A percentile compares a stretch with the other conserved stretches of the same genome.
Evolutionary conservation across 2,329 filamentous ascomycete species (phyloP).

Genomic region (Fusarium coicis): DNA sequence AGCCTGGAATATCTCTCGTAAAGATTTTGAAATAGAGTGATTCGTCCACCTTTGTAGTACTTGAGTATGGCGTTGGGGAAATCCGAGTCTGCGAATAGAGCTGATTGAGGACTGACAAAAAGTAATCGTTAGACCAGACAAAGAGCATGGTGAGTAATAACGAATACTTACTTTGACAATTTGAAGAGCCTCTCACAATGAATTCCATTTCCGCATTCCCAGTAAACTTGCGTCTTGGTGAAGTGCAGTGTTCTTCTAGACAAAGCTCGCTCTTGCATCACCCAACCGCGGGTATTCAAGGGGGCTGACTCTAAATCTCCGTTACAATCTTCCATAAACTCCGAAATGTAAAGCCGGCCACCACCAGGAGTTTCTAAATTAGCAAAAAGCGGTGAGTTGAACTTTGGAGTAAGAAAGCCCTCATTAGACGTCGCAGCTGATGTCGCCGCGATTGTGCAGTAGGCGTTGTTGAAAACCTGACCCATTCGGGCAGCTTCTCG

Average conservation of each 20-base stretch:
- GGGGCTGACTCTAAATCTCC: neutral
- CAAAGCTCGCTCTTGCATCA: slow-evolving; percentile 6
- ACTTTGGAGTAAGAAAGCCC: neutral
- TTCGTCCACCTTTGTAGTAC: neutral
- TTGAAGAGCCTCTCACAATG: slow-evolving; percentile 1
- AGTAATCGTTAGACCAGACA: neutral
- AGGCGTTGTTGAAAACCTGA: slow-evolving; percentile 7
- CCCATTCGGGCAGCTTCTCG: slow-evolving; percentile 1
- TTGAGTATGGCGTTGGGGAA: neutral
- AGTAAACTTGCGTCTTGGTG: neutral
- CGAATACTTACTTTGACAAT: neutral
- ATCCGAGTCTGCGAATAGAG: neutral
- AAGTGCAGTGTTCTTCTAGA: slow-evolving; percentile 7
- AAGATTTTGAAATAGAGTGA: neutral
- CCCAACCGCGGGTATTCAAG: slow-evolving; percentile 41
- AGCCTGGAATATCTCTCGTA: neutral
- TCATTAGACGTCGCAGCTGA: neutral
- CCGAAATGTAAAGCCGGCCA: neutral
- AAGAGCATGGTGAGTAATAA: accelerated
- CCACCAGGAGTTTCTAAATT: neutral
- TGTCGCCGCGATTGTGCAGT: neutral
- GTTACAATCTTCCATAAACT: slow-evolving; percentile 1
- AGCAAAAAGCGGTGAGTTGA: neutral
- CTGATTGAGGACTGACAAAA: neutral
- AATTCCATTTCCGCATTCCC: neutral